Conservation (phyloP, 192 early-diverging fungal species). For the Coemansia sp. region DNA sequence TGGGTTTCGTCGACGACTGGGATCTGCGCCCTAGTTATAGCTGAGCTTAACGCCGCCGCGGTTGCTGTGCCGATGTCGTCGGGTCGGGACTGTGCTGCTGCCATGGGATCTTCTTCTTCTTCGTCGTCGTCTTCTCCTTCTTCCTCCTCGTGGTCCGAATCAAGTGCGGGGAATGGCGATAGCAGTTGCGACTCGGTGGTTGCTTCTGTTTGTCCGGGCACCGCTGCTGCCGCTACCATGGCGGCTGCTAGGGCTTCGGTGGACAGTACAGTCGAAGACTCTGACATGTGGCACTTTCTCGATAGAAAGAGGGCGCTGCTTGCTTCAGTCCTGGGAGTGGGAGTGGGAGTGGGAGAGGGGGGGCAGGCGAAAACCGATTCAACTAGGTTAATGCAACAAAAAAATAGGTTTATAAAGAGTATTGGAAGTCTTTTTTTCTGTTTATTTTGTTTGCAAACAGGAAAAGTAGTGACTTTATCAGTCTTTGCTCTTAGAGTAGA, state of each 20-base stretch:
- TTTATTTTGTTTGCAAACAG: not conserved
- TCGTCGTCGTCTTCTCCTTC: not conserved
- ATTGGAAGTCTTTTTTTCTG: not conserved
- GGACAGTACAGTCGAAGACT: constrained; percentile 5
- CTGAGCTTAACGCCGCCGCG: constrained; percentile 30
- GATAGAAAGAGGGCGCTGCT: no score
- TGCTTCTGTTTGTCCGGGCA: not conserved
- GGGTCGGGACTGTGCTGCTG: not conserved
- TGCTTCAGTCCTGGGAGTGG: no score
- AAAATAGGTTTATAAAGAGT: not conserved
- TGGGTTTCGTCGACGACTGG: constrained; percentile 2
- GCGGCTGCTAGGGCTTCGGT: constrained; percentile 18
- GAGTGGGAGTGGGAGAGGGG: no score
- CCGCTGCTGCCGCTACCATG: constrained; percentile 13
- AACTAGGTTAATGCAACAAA: not conserved
- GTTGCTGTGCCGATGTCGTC: constrained; percentile 19
- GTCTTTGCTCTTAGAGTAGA: not conserved
- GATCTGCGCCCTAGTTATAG: constrained; percentile 24
- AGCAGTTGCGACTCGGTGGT: not conserved
- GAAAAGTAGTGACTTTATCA: not conserved
- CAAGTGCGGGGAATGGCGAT: constrained; percentile 28
- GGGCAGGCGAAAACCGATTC: no score
- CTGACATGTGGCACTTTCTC: constrained; percentile 12
- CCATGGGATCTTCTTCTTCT: not conserved
- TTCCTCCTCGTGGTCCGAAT: constrained; percentile 9